phyloP scores from a whole-genome alignment of 2,329 filamentous ascomycete genomes.

The Teratosphaeria viscida region DNA sequence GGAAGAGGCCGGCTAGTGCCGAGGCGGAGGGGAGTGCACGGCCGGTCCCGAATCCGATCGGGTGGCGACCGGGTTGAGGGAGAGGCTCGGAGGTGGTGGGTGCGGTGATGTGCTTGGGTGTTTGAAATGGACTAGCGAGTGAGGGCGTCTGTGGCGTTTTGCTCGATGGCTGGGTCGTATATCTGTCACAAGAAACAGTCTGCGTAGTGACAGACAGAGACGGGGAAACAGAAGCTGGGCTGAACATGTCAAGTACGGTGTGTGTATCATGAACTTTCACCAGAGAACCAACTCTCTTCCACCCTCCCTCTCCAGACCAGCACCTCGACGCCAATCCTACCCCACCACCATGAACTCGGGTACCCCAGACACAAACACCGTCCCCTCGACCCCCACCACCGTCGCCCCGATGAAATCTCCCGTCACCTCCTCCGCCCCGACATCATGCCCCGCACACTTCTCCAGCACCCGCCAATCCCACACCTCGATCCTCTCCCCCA shows the following conservation, averaged over 20 bases:
- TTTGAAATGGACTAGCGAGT: not conserved
- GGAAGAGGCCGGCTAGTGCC: conserved; percentile 17
- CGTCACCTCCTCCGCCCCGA: conserved; percentile 8
- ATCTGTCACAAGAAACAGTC: not conserved
- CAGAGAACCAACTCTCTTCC: not conserved
- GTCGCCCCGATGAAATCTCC: conserved; percentile 19
- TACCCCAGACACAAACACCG: conserved; percentile 11
- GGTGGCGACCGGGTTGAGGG: conserved; percentile 19
- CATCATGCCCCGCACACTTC: conserved; percentile 10
- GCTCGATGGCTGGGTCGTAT: not conserved
- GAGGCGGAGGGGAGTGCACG: conserved; percentile 18
- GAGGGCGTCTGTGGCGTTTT: not conserved
- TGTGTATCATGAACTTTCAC: not conserved
- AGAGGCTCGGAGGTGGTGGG: not conserved
- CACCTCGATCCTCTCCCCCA: conserved; percentile 20
- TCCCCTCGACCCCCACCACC: conserved; percentile 14
- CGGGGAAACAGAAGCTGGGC: not conserved
- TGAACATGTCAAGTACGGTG: not conserved
- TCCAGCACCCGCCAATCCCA: conserved; percentile 25
- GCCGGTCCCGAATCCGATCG: conserved; percentile 18
- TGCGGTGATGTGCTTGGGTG: not conserved
- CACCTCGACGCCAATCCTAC: not conserved
- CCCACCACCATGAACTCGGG: not conserved
- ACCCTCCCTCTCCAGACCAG: not conserved
- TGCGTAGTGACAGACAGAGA: not conserved